Percentiles rank a stretch among this genome's conserved stretches.
Evolutionary conservation across 495 filamentous ascomycete species (phyloP).

Genomic region (Letharia lupina): DNA sequence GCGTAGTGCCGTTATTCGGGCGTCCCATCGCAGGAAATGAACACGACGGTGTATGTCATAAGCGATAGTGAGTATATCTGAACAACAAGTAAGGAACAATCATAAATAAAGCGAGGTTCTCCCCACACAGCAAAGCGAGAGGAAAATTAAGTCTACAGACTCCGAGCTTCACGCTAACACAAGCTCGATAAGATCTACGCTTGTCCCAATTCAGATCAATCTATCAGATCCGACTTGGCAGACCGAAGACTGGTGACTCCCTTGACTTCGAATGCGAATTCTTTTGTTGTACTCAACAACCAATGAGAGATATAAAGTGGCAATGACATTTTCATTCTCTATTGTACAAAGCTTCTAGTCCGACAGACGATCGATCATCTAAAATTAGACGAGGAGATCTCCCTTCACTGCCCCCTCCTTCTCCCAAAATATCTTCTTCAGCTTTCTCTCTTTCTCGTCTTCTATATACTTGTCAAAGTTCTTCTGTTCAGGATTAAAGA

Average conservation of each 20-base stretch:
- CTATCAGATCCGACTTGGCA: not conserved
- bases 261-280: too few species aligned
- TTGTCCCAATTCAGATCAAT: not conserved
- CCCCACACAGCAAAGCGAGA: not conserved
- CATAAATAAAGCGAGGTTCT: not conserved
- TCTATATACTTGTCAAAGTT: conserved; percentile 30
- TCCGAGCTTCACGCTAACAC: not conserved
- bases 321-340: not conserved
- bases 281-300: not conserved
- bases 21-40: conserved; percentile 12
- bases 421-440: conserved; percentile 32
- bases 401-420: conserved; percentile 8
- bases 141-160: not conserved
- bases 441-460: conserved; percentile 30
- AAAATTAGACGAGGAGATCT: not conserved
- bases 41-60: not conserved
- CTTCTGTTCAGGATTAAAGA: conserved; percentile 27
- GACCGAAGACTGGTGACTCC: too few species aligned
- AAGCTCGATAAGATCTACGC: not conserved
- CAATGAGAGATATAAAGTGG: not conserved
- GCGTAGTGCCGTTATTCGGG: conserved; percentile 19
- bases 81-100: not conserved
- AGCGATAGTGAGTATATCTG: not conserved
- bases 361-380: not conserved
- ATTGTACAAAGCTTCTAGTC: not conserved